Evolutionary conservation across 164 flowering plant species (phyloP), one percentile per base, ranked within the genome.

Genomic region (Liquidambar formosana): DNA sequence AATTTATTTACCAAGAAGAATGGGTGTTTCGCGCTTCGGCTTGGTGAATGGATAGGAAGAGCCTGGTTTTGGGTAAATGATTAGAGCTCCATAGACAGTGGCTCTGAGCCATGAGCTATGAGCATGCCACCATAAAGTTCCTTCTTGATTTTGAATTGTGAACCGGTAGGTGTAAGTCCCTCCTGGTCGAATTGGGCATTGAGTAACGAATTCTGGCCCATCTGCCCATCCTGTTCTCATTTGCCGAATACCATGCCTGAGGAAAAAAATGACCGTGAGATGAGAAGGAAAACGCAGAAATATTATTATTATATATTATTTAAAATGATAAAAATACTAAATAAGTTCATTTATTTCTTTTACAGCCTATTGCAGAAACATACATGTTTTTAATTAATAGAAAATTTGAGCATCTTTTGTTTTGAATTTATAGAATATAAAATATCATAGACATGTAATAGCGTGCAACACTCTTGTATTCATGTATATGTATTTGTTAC

Each of bases 121-220:
- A 63, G 92, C 92, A 61, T 88, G 92, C 92, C 92, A 88, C 92
- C 92, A 88, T 33, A 88, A 64, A 0, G 92, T 88, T 1, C 92
- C 92, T 82, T 83, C 92, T 68, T 88, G 89, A 0, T 87, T 89
- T 67, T 80, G 69, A 28, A 88, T 72, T 0, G 81, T 88, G 68
- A 86, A 88, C 69, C 90, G 59, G 76, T 88, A 86, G 0, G 90
- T 88, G 84, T 84, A 88, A 28, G 83, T 88, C 14, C 68, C 76
- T 58, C 90, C 92, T 4, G 92, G 92, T 58, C 87, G 61, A 27
- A 88, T 88, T 1, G 92, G 92, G 61, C 92, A 88, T 58, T 88
- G 92, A 0, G 92, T 88, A 75, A 88, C 85, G 25, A 83, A 86
- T 45, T 84, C 88, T 1, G 92, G 90, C 8, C 92, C 92, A 45